These are phyloP conservation scores for Ceratobasidium sp. DNA, from an alignment of 1,284 basidiomycete genomes.

Conservation along the genomic window DNA sequence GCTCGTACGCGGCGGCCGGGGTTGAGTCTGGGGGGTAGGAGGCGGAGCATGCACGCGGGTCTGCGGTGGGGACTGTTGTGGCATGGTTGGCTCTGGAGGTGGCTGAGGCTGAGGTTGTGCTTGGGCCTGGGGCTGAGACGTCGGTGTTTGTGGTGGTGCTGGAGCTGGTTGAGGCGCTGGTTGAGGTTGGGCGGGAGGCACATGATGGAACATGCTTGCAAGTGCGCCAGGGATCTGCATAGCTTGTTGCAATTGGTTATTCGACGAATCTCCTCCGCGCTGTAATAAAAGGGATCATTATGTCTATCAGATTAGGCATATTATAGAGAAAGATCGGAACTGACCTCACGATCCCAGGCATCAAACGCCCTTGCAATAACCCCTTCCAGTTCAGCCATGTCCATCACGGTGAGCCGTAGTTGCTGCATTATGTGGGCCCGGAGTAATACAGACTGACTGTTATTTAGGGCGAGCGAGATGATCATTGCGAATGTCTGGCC, in stretches of 20 bases:
- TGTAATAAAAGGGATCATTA: background rate
- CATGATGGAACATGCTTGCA: background rate
- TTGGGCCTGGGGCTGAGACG: conserved; percentile 6
- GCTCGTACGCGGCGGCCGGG: conserved; percentile 15
- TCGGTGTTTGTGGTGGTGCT: background rate
- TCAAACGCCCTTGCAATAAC: conserved; percentile 80
- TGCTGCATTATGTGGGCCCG: conserved; percentile 74
- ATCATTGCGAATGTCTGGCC: conserved; percentile 76
- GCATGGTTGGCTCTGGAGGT: conserved; percentile 1
- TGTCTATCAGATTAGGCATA: background rate
- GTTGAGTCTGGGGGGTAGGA: conserved; percentile 25
- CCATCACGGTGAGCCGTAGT: conserved; percentile 73
- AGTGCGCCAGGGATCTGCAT: background rate
- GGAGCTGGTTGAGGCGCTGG: background rate
- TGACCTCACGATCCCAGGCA: conserved; percentile 75
- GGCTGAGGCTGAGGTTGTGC: conserved; percentile 14
- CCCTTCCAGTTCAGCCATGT: conserved; percentile 74
- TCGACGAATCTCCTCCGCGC: conserved; percentile 2
- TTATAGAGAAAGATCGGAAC: background rate
- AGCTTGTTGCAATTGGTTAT: background rate
- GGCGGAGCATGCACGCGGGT: background rate
- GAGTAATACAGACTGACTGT: conserved; percentile 60
- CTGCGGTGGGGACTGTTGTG: conserved; percentile 1
- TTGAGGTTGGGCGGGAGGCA: background rate
- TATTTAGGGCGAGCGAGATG: conserved; percentile 70